A percentile compares a stretch with the other conserved stretches of the same genome.
Evolutionary conservation across 169 alveolate species (phyloP).

Genomic region (Pseudocohnilembus persalinus): DNA sequence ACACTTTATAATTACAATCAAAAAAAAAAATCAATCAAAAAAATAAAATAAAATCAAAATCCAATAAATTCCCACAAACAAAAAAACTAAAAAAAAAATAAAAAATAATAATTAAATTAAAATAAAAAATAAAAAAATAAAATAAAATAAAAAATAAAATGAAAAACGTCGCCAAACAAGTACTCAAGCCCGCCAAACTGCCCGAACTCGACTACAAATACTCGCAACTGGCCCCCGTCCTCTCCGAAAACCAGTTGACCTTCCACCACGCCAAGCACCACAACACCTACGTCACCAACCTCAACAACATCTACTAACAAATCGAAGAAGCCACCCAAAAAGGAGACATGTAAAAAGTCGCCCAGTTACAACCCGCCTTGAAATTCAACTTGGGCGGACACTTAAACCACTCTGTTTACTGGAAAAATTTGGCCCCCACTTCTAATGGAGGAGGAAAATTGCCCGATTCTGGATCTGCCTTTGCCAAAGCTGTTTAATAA

Average conservation of each 20-base stretch:
- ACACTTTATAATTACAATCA: too few relatives aligned
- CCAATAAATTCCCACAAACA: too few relatives aligned
- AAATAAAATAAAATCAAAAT: too few relatives aligned
- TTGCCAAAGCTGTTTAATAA: constrained; percentile 45
- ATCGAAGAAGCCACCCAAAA: constrained; percentile 57
- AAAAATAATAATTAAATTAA: too few relatives aligned
- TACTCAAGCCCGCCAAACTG: constrained; percentile 38
- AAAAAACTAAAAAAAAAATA: too few relatives aligned
- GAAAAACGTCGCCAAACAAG: too few relatives aligned
- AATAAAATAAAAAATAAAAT: too few relatives aligned
- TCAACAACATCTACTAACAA: constrained; percentile 51
- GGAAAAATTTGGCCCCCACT: constrained; percentile 71
- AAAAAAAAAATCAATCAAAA: too few relatives aligned
- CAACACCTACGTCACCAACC: constrained; percentile 63
- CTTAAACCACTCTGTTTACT: constrained; percentile 69
- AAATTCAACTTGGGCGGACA: constrained; percentile 71
- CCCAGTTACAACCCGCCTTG: constrained; percentile 40
- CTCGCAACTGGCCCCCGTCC: constrained; percentile 67
- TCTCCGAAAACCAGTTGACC: constrained; percentile 57
- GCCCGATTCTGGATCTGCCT: constrained; percentile 48
- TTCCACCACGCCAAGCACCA: constrained; percentile 76
- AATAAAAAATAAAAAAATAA: too few relatives aligned
- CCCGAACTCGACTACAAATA: constrained; percentile 66
- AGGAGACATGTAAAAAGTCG: constrained; percentile 49
- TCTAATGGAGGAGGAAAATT: constrained; percentile 60